phyloP scores from a whole-genome alignment of 129 eudicot genomes.

The Pittosporum tobira region DNA sequence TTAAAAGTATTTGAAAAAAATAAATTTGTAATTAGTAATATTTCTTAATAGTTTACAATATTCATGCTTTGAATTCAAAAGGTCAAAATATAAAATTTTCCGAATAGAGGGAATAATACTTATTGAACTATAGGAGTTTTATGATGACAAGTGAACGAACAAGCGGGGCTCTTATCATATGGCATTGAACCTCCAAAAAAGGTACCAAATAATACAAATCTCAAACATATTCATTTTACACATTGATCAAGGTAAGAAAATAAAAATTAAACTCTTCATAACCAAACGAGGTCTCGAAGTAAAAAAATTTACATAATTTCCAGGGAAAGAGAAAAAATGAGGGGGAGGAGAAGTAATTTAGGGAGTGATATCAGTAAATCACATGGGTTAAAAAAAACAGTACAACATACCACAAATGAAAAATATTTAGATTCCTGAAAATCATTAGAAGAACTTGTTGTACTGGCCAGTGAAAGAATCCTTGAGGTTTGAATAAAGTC shows the following conservation, averaged over 20 bases:
- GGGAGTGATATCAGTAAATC: slow-evolving; percentile 10
- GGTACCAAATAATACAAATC: no score
- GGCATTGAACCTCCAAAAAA: no score
- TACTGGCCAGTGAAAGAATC: slow-evolving; percentile 71
- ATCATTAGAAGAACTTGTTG: slow-evolving; percentile 54
- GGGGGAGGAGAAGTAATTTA: slow-evolving; percentile 8
- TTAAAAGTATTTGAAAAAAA: no score
- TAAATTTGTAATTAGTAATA: no score
- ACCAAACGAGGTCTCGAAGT: neutral
- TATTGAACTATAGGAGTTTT: no score
- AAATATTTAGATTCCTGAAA: neutral
- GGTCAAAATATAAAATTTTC: no score
- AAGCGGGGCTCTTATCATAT: no score
- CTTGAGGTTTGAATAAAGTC: slow-evolving; percentile 69
- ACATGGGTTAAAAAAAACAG: slow-evolving; percentile 6
- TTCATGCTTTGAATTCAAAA: no score
- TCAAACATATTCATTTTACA: neutral
- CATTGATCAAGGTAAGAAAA: neutral
- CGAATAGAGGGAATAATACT: no score
- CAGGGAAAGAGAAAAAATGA: neutral
- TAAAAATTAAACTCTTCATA: neutral
- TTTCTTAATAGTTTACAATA: no score
- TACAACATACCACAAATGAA: slow-evolving; percentile 9
- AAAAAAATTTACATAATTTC: neutral
- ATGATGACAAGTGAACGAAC: no score